phyloP scores from a whole-genome alignment of 345 rosid species.

The Corymbia maculata region DNA sequence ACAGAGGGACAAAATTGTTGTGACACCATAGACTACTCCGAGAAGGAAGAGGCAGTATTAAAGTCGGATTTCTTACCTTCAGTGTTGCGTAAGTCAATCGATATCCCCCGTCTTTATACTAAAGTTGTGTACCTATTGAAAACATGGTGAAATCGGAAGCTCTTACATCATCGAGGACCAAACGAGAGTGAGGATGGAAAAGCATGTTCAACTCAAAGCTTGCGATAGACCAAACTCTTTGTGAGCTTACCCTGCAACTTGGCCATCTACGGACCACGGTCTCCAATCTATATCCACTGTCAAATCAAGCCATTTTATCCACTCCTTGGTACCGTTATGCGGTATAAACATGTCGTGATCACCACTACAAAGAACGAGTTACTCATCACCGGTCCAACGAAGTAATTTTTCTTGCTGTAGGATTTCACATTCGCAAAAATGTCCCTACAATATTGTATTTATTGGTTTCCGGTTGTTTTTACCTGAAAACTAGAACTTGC shows the following conservation, averaged over 20 bases:
- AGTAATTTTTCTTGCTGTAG: not conserved
- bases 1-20: not conserved
- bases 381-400: not conserved
- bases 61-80: not conserved
- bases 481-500: conserved; percentile 15
- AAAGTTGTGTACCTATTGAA: conserved; percentile 2
- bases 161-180: not conserved
- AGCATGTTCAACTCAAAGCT: not conserved
- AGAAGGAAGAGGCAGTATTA: not conserved
- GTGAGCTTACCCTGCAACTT: conserved; percentile 21
- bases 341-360: conserved; percentile 28
- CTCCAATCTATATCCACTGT: conserved; percentile 5
- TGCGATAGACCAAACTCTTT: not conserved
- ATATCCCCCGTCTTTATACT: not conserved
- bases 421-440: not conserved
- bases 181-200: not conserved
- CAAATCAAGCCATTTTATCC: conserved; percentile 20
- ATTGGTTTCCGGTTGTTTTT: not conserved
- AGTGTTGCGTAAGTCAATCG: conserved; percentile 8
- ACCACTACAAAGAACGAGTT: conserved; percentile 5
- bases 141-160: not conserved
- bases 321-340: conserved; percentile 6
- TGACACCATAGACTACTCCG: not conserved
- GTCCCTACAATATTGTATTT: not conserved
- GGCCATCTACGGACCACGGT: conserved; percentile 23